These are phyloP conservation scores for Spencermartinsiella ligniputridi DNA, from an alignment of 1,139 yeast species.

Conservation along the genomic window DNA sequence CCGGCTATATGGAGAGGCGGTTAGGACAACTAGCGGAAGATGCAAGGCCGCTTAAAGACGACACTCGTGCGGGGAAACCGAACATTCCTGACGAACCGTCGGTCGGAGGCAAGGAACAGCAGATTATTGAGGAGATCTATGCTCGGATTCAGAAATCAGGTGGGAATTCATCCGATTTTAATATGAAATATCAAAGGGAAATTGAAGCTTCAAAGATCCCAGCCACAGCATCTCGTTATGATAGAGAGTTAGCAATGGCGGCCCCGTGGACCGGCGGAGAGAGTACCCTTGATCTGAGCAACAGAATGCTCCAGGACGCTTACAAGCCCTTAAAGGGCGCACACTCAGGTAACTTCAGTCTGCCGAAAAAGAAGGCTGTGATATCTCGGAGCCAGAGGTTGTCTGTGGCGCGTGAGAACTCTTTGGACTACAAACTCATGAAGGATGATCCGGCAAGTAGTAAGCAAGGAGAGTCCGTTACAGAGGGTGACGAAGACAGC, in stretches of 20 bases:
- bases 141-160: conserved; percentile 7
- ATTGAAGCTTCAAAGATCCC: conserved; percentile 42
- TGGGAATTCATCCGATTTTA: conserved; percentile 29
- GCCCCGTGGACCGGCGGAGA: conserved; percentile 73
- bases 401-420: conserved; percentile 57
- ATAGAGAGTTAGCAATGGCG: conserved; percentile 50
- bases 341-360: not conserved
- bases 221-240: conserved; percentile 44
- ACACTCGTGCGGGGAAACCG: conserved; percentile 29
- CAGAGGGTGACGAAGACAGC: conserved; percentile 34
- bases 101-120: conserved; percentile 22
- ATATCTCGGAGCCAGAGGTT: conserved; percentile 39
- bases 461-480: conserved; percentile 14
- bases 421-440: conserved; percentile 58
- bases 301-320: conserved; percentile 62
- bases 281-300: conserved; percentile 43
- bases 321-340: conserved; percentile 43
- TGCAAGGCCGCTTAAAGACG: conserved; percentile 35
- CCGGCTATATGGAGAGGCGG: conserved; percentile 36
- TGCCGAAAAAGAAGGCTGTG: conserved; percentile 16
- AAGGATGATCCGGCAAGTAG: conserved; percentile 29
- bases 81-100: conserved; percentile 2
- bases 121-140: conserved; percentile 23
- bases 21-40: conserved; percentile 42
- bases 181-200: conserved; percentile 36